Conservation (phyloP, 139 green algal genomes). For the Closterium sp. region DNA sequence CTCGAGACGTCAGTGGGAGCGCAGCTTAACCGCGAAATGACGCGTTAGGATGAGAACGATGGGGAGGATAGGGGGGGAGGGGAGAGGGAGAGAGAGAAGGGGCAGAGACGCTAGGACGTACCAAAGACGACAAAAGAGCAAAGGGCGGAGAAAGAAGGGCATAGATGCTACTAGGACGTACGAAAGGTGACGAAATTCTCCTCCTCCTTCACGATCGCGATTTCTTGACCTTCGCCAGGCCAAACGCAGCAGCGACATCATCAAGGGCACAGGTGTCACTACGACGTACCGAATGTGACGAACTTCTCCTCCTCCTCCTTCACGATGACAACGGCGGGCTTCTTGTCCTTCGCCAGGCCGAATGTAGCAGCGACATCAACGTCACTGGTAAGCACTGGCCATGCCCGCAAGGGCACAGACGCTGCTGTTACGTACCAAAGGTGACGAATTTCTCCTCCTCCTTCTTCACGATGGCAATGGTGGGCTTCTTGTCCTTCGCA, state of each 20-base stretch:
- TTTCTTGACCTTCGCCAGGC: too few species aligned
- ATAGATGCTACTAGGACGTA: not conserved
- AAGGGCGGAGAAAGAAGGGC: not conserved
- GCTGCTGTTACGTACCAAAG: conserved; percentile 29
- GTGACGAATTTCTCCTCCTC: conserved; percentile 31
- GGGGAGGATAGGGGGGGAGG: too few species aligned
- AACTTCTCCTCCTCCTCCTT: conserved; percentile 1
- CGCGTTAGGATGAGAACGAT: not conserved
- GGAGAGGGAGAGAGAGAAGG: too few species aligned
- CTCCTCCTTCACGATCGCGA: too few species aligned
- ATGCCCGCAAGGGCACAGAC: not conserved
- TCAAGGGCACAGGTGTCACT: too few species aligned
- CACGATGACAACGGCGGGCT: not conserved
- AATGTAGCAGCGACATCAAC: too few species aligned
- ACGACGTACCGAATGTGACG: conserved; percentile 11
- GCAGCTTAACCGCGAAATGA: too few species aligned
- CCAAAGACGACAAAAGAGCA: not conserved
- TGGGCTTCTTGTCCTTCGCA: not conserved
- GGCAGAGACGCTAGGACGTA: too few species aligned
- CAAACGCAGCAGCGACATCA: not conserved
- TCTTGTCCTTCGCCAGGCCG: too few species aligned
- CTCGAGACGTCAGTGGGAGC: too few species aligned
- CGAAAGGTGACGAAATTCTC: conserved; percentile 19
- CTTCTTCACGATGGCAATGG: conserved; percentile 21
- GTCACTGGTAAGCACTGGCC: too few species aligned